These are phyloP conservation scores for Globisporangium solare DNA, from an alignment of 352 stramenopile species.

Conservation along the genomic window DNA sequence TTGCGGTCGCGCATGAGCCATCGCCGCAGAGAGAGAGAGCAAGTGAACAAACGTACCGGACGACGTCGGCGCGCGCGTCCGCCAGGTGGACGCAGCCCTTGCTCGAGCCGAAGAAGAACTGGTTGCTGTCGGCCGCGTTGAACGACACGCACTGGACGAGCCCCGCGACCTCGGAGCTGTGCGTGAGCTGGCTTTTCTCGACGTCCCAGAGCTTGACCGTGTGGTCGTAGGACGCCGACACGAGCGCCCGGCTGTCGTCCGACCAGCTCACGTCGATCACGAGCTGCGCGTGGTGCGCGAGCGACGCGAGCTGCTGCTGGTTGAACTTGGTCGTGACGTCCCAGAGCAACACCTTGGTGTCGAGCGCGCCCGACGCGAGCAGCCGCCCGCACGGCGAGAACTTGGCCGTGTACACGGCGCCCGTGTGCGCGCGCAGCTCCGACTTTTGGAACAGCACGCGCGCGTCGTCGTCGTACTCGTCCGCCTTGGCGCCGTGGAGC, in stretches of 20 bases:
- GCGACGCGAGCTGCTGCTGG: constrained; percentile 74
- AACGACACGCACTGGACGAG: constrained; percentile 85
- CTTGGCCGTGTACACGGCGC: constrained; percentile 84
- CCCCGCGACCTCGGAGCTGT: constrained; percentile 64
- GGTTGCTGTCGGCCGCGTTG: constrained; percentile 76
- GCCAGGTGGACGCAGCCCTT: constrained; percentile 74
- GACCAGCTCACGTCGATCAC: constrained; percentile 86
- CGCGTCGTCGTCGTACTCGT: constrained; percentile 56
- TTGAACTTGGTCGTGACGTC: constrained; percentile 89
- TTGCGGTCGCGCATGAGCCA: not conserved
- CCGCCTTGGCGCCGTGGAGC: constrained; percentile 44
- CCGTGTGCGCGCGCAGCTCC: constrained; percentile 65
- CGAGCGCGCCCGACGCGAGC: constrained; percentile 72
- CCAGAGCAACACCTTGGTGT: constrained; percentile 82
- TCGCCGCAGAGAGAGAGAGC: too few species aligned
- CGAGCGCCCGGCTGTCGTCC: constrained; percentile 63
- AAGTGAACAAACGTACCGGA: constrained; percentile 13
- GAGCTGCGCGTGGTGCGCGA: constrained; percentile 73
- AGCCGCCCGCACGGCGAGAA: constrained; percentile 82
- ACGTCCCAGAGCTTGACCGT: constrained; percentile 87
- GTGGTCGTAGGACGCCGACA: constrained; percentile 84
- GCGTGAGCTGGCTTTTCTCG: constrained; percentile 61
- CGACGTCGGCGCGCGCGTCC: constrained; percentile 52
- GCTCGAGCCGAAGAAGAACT: constrained; percentile 79
- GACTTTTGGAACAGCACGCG: constrained; percentile 81